These are phyloP conservation scores for Geotrichum reessii DNA, from an alignment of 1,139 yeast genomes.

Conservation along the genomic window DNA sequence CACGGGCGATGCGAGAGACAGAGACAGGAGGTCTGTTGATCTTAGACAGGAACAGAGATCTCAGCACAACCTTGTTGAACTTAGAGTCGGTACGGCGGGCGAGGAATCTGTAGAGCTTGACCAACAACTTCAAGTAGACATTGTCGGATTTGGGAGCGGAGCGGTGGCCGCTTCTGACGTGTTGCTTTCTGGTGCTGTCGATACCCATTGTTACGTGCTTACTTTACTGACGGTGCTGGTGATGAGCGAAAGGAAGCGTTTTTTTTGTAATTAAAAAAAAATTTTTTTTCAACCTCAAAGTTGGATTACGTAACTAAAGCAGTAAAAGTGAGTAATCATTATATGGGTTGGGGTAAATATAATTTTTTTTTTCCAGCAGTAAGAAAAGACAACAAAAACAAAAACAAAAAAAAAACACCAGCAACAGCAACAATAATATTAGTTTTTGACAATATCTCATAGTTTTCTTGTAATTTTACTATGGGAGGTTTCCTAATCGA, in stretches of 20 bases:
- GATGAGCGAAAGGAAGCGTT: background rate
- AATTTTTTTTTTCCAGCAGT: no score
- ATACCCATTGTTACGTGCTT: slow-evolving; percentile 66
- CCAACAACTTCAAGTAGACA: slow-evolving; percentile 96
- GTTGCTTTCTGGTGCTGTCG: slow-evolving; percentile 96
- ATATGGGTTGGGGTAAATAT: background rate
- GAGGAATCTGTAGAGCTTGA: slow-evolving; percentile 96
- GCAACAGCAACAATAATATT: no score
- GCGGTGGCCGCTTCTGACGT: slow-evolving; percentile 94
- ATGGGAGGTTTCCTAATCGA: background rate
- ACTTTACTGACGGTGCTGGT: background rate
- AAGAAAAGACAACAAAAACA: no score
- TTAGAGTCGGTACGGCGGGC: slow-evolving; percentile 98
- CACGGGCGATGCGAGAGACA: slow-evolving; percentile 82
- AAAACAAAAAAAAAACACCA: no score
- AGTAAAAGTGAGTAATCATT: no score
- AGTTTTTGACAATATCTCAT: no score
- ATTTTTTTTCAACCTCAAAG: background rate
- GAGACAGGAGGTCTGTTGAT: slow-evolving; percentile 99
- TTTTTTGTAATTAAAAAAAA: background rate
- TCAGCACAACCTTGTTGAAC: slow-evolving; percentile 97
- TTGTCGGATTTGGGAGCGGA: slow-evolving; percentile 99
- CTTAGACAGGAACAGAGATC: slow-evolving; percentile 93
- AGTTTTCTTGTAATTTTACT: no score
- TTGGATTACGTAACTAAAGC: background rate